Evolutionary conservation across 2,329 filamentous ascomycete species (phyloP), one percentile per base, ranked within the genome.

Genomic region (Verticillium zaregamsianum): DNA sequence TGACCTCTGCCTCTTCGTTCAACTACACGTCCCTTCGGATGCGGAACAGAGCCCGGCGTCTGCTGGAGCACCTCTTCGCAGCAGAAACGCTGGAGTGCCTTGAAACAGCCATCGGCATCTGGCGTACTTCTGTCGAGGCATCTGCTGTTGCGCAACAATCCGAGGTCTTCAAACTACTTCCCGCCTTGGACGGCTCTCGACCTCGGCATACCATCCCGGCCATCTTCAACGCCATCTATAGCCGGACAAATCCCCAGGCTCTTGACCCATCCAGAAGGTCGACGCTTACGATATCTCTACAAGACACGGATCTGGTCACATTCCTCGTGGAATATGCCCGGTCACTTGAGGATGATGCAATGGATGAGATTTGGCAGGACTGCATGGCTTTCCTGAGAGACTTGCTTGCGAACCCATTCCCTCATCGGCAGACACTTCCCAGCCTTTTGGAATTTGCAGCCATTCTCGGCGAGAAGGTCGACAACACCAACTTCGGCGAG

Each of bases 331-430:
- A 95, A 65, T 99, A 99, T 74, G 90, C 93, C 0, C 86, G 86
- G 33, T 95, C 93, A 0, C 81, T 98, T 14, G 95, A 99, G 70
- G 95, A 99, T 69, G 95, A 99, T 78, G 91, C 95, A 17, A 94
- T 97, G 84, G 95, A 99, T 69, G 95, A 99, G 75, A 97, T 99
- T 57, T 99, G 95, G 95, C 84, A 88, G 49, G 94, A 99, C 72
- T 99, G 94, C 73, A 92, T 93, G 69, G 86, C 90, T 0, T 99
- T 99, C 74, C 76, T 98, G 63, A 90, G 88, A 65, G 96, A 99
- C 72, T 85, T 99, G 32, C 82, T 99, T 32, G 88, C 90, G 28
- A 99, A 99, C 70, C 96, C 95, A 1, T 92, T 99, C 70, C 95
- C 95, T 3, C 94, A 99, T 76, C 85, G 95, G 61, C 93, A 97